Percentiles rank a stretch among this genome's conserved stretches.
Conservation (phyloP, 352 stramenopile genomes). For the Bremia lactucae region DNA sequence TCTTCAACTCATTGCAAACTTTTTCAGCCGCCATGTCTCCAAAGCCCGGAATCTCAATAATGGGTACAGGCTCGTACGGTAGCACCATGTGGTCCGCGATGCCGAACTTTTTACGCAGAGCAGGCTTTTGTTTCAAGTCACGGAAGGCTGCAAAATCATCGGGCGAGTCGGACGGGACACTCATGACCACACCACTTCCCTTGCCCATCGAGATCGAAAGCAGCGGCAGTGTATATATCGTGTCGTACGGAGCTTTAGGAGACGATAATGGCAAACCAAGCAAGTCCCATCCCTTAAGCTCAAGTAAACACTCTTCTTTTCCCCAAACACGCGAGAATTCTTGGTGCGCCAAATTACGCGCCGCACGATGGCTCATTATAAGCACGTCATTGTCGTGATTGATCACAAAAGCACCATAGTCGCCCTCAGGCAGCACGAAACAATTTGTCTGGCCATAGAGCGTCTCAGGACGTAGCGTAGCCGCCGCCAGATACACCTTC, state of each 20-base stretch:
- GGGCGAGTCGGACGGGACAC: constrained; percentile 96
- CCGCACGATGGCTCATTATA: constrained; percentile 89
- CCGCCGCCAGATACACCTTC: constrained; percentile 95
- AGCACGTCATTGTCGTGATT: constrained; percentile 91
- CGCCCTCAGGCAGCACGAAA: constrained; percentile 97
- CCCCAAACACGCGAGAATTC: constrained; percentile 84
- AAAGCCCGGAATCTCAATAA: constrained; percentile 99
- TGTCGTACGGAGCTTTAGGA: constrained; percentile 94
- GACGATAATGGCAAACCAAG: constrained; percentile 92
- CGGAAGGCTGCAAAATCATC: constrained; percentile 99
- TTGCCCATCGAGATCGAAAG: constrained; percentile 99
- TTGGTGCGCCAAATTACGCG: constrained; percentile 94
- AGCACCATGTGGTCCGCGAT: constrained; percentile 98
- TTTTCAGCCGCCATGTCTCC: constrained; percentile 93
- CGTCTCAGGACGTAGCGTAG: constrained; percentile 98
- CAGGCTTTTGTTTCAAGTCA: constrained; percentile 97
- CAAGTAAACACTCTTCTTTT: constrained; percentile 79
- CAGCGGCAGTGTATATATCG: constrained; percentile 98
- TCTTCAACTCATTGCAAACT: constrained; percentile 96
- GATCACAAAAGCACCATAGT: constrained; percentile 97
- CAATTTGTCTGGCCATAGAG: constrained; percentile 99
- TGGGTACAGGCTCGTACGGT: constrained; percentile 97
- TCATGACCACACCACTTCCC: constrained; percentile 98
- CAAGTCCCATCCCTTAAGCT: constrained; percentile 94
- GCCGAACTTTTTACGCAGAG: constrained; percentile 96